Evolutionary conservation across 2,329 filamentous ascomycete genomes (phyloP), one percentile per base, ranked within the genome.

Genomic region (Whalleya microplaca): DNA sequence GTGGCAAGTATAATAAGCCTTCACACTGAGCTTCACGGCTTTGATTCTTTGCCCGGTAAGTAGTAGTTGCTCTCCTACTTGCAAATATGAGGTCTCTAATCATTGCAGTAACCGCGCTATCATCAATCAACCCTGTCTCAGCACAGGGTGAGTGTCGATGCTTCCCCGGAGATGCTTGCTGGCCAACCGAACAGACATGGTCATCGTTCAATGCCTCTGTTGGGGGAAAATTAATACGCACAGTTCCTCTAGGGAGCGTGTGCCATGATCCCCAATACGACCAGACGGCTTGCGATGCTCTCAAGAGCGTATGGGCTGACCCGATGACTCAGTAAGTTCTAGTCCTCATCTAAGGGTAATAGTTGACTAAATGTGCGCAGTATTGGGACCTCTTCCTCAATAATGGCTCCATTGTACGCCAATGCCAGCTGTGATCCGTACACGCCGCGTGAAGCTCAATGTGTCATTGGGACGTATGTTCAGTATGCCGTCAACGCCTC

Each of bases 241-340:
- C 80, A 0, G 70, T 79, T 0, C 83, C 84, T 1, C 64, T 84
- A 9, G 83, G 75, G 2, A 66, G 74, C 2, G 73, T 78, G 2
- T 86, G 83, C 61, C 82, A 85, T 58, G 73, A 75, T 21, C 75
- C 73, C 16, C 52, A 66, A 10, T 84, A 82, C 65, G 71, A 85
- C 64, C 73, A 68, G 7, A 72, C 61, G 0, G 66, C 69, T 20
- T 86, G 84, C 62, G 56, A 70, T 1, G 66, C 59, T 16, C 62
- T 85, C 0, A 72, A 73, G 48, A 62, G 69, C 1, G 64, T 66
- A 40, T 86, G 82, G 83, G 64, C 67, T 2, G 60, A 66, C 3
- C 75, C 81, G 0, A 71, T 75, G 32, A 71, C 72, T 37, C 81
- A 84, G 76, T 80, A 71, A 68, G 71, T 71, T 3, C 5, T 37